Base-by-base conservation (phyloP, 345 rosid genomes). In the Passiflora organensis region DNA sequence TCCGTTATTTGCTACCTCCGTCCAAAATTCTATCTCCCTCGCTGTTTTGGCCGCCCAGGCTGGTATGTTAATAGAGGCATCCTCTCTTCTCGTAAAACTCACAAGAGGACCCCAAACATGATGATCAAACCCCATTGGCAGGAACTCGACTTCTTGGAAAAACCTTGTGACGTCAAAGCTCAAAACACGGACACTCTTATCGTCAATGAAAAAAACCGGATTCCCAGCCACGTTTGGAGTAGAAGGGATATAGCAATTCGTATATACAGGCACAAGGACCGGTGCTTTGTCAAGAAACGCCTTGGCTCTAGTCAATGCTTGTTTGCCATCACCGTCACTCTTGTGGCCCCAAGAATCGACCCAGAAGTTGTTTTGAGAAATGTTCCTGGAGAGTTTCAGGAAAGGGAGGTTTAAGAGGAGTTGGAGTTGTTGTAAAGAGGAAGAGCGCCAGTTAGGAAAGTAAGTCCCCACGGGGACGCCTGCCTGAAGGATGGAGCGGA, bases 371-470 rank as follows among this genome's bases (percentile, higher is more conserved):
- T 77, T 62, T 11, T 55, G 62, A 2, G 65, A 62, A 43, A 87
- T 62, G 55, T 69, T 67, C 46, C 78, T 82, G 9, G 77, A 76
- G 15, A 91, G 53, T 48, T 74, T 75, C 43, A 71, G 56, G 10
- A 66, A 12, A 5, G 95, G 89, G 36, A 87, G 87, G 58, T 55
- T 67, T 43, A 79, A 44, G 28, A 88, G 74, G 49, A 78, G 21
- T 22, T 58, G 74, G 53, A 87, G 87, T 55, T 84, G 85, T 23
- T 81, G 86, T 6, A 47, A 77, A 20, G 82, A 86, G 1, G 89
- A 79, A 43, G 89, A 67, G 11, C 94, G 71, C 97, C 97, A 91
- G 52, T 87, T 79, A 10, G 94, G 94, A 74, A 87, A 91, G 51
- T 69, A 70, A 51, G 80, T 66, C 15, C 85, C 87, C 1, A 79